A percentile compares a stretch with the other conserved stretches of the same genome.
These are phyloP conservation scores for Linnemannia elongata DNA, from an alignment of 192 early-diverging fungal genomes.

Conservation along the genomic window DNA sequence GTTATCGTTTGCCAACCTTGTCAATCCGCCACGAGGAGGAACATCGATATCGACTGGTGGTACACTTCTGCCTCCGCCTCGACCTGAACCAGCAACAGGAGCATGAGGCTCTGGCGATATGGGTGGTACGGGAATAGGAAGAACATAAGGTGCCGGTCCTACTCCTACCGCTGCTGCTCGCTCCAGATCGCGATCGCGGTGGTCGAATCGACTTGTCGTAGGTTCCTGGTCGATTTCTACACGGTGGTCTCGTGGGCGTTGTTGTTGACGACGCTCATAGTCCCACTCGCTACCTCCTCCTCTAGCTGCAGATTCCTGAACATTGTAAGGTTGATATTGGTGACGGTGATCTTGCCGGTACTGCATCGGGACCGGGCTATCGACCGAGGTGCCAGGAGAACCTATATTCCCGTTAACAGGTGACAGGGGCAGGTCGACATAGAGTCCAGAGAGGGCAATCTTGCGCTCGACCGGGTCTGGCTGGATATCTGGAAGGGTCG, in stretches of 20 bases:
- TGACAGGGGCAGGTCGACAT: slow-evolving; percentile 21
- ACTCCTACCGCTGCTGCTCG: not conserved
- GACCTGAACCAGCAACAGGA: not conserved
- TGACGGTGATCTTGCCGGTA: not conserved
- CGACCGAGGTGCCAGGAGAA: slow-evolving; percentile 19
- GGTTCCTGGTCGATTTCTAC: not conserved
- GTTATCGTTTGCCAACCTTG: slow-evolving; percentile 11
- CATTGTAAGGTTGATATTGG: not conserved
- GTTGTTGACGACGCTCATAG: not conserved
- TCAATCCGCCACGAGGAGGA: not conserved
- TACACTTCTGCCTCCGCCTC: not conserved
- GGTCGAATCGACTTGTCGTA: slow-evolving; percentile 4
- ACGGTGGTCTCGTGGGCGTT: not conserved
- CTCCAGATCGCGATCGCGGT: slow-evolving; percentile 20
- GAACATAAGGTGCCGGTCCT: not conserved
- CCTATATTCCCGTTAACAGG: not conserved
- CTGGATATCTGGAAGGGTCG: slow-evolving; percentile 45
- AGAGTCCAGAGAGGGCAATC: slow-evolving; percentile 42
- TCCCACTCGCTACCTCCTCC: not conserved
- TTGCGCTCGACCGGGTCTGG: slow-evolving; percentile 31
- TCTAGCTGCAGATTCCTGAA: not conserved
- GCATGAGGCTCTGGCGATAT: not conserved
- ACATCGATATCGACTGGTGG: not conserved
- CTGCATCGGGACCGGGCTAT: slow-evolving; percentile 29
- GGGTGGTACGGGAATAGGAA: slow-evolving; percentile 15